A percentile compares a stretch with the other conserved stretches of the same genome.
Conservation (phyloP, 176 grass and related monocot species). For the Eremochloa ophiuroides region DNA sequence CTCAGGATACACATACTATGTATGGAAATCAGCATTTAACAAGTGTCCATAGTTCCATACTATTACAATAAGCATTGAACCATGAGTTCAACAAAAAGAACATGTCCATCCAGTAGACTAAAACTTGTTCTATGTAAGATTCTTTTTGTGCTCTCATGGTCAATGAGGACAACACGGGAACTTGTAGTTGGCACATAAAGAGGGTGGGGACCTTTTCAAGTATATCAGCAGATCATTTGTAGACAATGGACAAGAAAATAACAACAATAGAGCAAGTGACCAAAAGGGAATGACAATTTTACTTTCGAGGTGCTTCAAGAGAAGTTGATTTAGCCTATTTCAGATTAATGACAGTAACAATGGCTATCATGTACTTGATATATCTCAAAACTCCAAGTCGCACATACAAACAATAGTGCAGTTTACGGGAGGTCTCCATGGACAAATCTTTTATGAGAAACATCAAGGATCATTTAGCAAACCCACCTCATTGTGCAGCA, state of each 20-base stretch:
- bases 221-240: background rate
- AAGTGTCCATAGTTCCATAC: background rate
- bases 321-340: background rate
- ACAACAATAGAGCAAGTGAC: background rate
- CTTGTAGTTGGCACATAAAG: background rate
- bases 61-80: background rate
- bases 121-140: background rate
- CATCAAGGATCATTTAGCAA: background rate
- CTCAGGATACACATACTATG: background rate
- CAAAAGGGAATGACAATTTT: background rate
- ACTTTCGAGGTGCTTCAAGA: background rate
- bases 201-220: background rate
- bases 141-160: background rate
- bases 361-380: background rate
- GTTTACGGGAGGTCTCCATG: background rate
- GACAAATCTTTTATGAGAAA: background rate
- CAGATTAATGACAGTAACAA: conserved; percentile 5
- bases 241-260: background rate
- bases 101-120: background rate
- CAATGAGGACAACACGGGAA: background rate
- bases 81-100: background rate
- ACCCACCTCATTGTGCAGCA: conserved; percentile 52
- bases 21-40: background rate
- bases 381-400: background rate
- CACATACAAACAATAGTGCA: background rate